phyloP scores from a whole-genome alignment of 2,329 filamentous ascomycete genomes.

The Fusarium armeniacum region DNA sequence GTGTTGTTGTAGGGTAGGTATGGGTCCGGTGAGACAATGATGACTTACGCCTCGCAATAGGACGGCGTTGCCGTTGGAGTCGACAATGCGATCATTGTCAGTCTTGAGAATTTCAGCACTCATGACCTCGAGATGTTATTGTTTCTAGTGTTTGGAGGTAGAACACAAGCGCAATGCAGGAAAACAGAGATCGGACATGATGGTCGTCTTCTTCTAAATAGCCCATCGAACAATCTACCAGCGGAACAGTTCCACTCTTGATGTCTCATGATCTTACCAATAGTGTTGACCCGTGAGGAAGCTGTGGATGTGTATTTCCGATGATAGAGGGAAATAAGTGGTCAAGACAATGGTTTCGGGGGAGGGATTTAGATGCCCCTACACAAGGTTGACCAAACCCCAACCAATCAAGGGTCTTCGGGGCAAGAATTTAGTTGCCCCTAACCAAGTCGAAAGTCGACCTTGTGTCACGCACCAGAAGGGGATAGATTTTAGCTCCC shows the following conservation, averaged over 20 bases:
- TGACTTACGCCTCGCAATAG: slow-evolving; percentile 56
- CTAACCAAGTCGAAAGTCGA: not conserved
- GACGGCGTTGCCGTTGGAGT: slow-evolving; percentile 59
- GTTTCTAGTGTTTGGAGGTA: too few relatives aligned
- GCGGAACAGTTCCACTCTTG: accelerated
- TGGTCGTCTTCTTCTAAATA: slow-evolving; percentile 7
- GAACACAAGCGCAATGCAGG: not conserved
- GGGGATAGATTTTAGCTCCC: slow-evolving; percentile 43
- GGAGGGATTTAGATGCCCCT: slow-evolving; percentile 13
- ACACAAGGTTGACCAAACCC: accelerated
- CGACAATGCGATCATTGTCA: slow-evolving; percentile 56
- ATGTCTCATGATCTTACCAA: slow-evolving; percentile 8
- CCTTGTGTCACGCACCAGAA: not conserved
- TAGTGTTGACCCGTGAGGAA: not conserved
- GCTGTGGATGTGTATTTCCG: not conserved
- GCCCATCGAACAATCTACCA: accelerated
- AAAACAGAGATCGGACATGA: not conserved
- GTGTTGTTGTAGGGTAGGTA: not conserved
- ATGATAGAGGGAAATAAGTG: not conserved
- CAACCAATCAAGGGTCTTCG: not conserved
- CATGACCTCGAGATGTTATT: not conserved
- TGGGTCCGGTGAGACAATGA: accelerated
- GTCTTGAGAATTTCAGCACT: slow-evolving; percentile 46
- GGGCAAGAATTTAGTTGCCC: slow-evolving; percentile 12
- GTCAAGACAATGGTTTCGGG: not conserved